A percentile compares a stretch with the other conserved stretches of the same genome.
Evolutionary conservation across 371 early-diverging fungal genomes (phyloP).

Genomic region (Mucor ambiguus): DNA sequence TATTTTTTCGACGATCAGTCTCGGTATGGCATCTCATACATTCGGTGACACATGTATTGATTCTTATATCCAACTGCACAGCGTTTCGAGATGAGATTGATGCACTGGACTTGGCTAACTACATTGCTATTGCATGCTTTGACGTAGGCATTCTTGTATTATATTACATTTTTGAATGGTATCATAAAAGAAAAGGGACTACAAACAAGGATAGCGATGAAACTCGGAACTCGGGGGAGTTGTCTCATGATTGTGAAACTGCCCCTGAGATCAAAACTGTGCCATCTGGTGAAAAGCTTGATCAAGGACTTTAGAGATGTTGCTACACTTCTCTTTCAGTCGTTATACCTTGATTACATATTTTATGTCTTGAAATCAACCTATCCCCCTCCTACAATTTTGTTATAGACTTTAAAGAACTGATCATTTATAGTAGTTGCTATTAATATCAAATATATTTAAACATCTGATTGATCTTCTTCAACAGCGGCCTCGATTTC

Average conservation of each 20-base stretch:
- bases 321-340: neutral
- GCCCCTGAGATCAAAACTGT: slow-evolving; percentile 18
- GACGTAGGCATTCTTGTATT: slow-evolving; percentile 28
- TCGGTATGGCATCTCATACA: slow-evolving; percentile 28
- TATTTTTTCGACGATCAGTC: slow-evolving; percentile 49
- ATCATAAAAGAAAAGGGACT: slow-evolving; percentile 7
- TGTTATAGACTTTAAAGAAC: too few species aligned
- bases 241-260: slow-evolving; percentile 17
- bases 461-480: neutral
- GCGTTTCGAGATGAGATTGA: slow-evolving; percentile 30
- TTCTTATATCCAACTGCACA: neutral
- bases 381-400: too few species aligned
- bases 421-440: too few species aligned
- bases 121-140: slow-evolving; percentile 31
- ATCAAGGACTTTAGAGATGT: neutral
- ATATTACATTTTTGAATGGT: slow-evolving; percentile 37
- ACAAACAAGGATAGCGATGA: neutral
- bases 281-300: neutral
- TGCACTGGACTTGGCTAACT: slow-evolving; percentile 30
- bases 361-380: too few species aligned
- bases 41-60: neutral
- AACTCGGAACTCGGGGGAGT: neutral
- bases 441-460: too few species aligned
- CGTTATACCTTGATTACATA: too few species aligned
- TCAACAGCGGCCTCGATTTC: neutral